Percentiles rank a stretch among this genome's conserved stretches.
Conservation (phyloP, 768 basidiomycete genomes). For the Ephemerocybe angulata region DNA sequence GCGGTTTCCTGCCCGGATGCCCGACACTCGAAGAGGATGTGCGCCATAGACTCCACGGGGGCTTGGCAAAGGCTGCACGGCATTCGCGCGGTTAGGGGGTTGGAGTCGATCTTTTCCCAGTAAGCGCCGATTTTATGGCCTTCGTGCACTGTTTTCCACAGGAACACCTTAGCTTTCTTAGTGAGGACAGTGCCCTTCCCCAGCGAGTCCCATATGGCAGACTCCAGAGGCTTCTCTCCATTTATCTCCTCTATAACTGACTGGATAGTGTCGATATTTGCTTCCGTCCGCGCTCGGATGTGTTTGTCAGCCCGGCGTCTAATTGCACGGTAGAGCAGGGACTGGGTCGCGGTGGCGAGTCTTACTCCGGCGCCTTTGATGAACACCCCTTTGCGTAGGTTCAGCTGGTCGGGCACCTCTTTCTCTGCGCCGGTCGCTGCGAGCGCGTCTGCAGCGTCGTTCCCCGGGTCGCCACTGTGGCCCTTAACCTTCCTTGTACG, state of each 20-base stretch:
- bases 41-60: constrained; percentile 22
- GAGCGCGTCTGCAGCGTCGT: constrained; percentile 13
- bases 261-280: not conserved
- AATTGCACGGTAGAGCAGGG: not conserved
- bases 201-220: not conserved
- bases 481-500: constrained; percentile 13
- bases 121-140: constrained; percentile 19
- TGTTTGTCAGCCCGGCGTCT: not conserved
- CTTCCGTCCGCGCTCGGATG: not conserved
- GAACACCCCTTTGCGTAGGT: not conserved
- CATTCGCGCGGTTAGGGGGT: constrained; percentile 14
- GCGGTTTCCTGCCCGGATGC: constrained; percentile 15
- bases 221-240: not conserved
- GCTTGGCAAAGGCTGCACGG: constrained; percentile 3
- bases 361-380: not conserved
- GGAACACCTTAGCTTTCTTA: constrained; percentile 9
- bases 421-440: constrained; percentile 9
- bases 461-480: too few species aligned
- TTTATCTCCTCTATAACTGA: not conserved
- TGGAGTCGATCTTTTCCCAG: constrained; percentile 20
- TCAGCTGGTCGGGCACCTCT: not conserved
- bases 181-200: not conserved
- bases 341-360: not conserved
- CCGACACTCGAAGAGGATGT: constrained; percentile 23
- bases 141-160: constrained; percentile 23